A percentile compares a stretch with the other conserved stretches of the same genome.
These are phyloP conservation scores for Stylosanthes scabra DNA, from an alignment of 331 rosid genomes.

Conservation along the genomic window DNA sequence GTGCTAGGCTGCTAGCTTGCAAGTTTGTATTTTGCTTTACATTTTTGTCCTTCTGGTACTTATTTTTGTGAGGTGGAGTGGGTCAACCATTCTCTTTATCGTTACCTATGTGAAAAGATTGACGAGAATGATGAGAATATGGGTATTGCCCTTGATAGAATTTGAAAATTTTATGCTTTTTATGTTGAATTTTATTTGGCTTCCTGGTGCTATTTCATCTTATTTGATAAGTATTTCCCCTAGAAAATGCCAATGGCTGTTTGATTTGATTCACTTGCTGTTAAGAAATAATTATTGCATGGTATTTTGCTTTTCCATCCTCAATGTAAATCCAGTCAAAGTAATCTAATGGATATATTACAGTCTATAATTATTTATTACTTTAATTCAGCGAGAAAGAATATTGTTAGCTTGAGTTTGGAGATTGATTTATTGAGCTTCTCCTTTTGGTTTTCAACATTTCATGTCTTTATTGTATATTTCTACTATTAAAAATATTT, in stretches of 20 bases:
- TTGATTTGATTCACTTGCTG: not conserved
- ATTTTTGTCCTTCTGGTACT: not conserved
- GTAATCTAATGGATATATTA: not conserved
- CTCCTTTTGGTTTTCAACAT: too few species aligned
- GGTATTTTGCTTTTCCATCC: conserved; percentile 10
- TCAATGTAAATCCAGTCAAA: not conserved
- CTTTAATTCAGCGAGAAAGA: not conserved
- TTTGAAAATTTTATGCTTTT: conserved; percentile 4
- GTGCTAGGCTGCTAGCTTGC: not conserved
- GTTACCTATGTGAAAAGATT: not conserved
- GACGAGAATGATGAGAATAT: not conserved
- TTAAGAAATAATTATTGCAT: conserved; percentile 3
- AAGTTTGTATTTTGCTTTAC: not conserved
- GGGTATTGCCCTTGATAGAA: not conserved
- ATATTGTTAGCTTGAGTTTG: not conserved
- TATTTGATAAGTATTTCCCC: not conserved
- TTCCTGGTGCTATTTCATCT: not conserved
- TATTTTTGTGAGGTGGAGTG: not conserved
- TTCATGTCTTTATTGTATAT: too few species aligned
- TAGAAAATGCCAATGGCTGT: conserved; percentile 15
- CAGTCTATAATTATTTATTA: not conserved
- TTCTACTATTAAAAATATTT: too few species aligned
- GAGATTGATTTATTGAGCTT: not conserved
- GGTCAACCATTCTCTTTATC: not conserved
- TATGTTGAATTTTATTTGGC: not conserved